phyloP scores from a whole-genome alignment of 2,329 filamentous ascomycete genomes.

The Pseudocercospora cruenta region DNA sequence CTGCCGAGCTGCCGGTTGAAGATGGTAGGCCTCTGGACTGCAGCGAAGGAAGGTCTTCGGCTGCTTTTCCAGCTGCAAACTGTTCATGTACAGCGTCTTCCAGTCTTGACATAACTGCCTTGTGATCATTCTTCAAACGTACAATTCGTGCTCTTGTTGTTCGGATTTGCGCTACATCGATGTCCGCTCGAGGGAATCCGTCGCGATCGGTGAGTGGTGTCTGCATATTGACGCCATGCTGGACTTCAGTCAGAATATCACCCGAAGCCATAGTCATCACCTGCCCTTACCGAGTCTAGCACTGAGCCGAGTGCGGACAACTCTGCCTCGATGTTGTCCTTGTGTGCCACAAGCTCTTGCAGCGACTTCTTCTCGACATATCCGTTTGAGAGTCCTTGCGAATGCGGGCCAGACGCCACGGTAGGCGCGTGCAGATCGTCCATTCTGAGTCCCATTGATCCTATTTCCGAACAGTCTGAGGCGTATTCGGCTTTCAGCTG shows the following conservation, averaged over 20 bases:
- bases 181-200: conserved; percentile 88
- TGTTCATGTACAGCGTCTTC: conserved; percentile 87
- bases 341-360: conserved; percentile 78
- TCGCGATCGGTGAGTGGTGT: conserved; percentile 84
- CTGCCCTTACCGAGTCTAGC: conserved; percentile 74
- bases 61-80: conserved; percentile 62
- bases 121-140: conserved; percentile 88
- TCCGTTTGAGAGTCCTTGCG: conserved; percentile 44
- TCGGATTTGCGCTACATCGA: conserved; percentile 94
- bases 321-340: conserved; percentile 83
- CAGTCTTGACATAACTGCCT: conserved; percentile 78
- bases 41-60: conserved; percentile 13
- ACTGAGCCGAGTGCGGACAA: conserved; percentile 81
- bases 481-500: neutral
- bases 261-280: neutral
- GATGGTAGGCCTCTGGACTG: conserved; percentile 26
- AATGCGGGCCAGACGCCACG: conserved; percentile 71
- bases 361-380: conserved; percentile 65
- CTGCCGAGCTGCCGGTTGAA: conserved; percentile 13
- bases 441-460: conserved; percentile 59
- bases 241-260: conserved; percentile 28
- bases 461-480: neutral
- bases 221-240: conserved; percentile 94
- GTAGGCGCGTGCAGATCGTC: conserved; percentile 71
- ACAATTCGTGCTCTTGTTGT: conserved; percentile 93